Evolutionary conservation across 805 yeast genomes (phyloP).

Genomic region (Yarrowia osloensis): DNA sequence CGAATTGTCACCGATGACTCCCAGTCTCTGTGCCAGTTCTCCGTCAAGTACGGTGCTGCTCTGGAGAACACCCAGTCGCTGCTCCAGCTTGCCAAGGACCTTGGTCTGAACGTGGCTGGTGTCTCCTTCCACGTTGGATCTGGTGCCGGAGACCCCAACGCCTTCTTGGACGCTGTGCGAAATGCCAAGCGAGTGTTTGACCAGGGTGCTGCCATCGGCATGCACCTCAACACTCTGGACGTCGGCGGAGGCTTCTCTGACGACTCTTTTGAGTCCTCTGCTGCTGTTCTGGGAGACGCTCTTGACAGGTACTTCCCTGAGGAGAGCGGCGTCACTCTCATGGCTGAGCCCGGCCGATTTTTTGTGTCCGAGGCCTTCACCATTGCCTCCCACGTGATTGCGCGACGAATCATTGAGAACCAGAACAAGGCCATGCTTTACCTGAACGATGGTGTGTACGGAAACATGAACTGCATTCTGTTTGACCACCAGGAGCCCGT

Average conservation of each 20-base stretch:
- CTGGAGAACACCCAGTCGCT: slow-evolving; percentile 55
- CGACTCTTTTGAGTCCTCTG: slow-evolving; percentile 58
- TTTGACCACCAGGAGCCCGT: slow-evolving; percentile 86
- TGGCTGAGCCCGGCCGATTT: slow-evolving; percentile 95
- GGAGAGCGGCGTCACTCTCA: slow-evolving; percentile 49
- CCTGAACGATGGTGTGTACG: slow-evolving; percentile 93
- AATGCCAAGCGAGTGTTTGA: slow-evolving; percentile 74
- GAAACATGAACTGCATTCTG: slow-evolving; percentile 89
- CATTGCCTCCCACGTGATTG: slow-evolving; percentile 79
- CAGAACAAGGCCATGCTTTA: slow-evolving; percentile 66
- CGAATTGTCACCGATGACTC: slow-evolving; percentile 90
- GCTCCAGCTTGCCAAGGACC: slow-evolving; percentile 59
- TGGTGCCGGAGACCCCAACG: slow-evolving; percentile 74
- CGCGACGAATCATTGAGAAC: slow-evolving; percentile 58
- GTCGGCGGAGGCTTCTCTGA: slow-evolving; percentile 91
- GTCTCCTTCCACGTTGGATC: slow-evolving; percentile 96
- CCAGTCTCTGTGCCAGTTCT: slow-evolving; percentile 78
- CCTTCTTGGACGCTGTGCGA: slow-evolving; percentile 67
- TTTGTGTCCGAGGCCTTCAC: slow-evolving; percentile 85
- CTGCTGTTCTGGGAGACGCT: slow-evolving; percentile 57
- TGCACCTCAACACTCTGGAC: slow-evolving; percentile 61
- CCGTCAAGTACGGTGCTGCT: slow-evolving; percentile 87
- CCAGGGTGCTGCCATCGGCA: slow-evolving; percentile 52
- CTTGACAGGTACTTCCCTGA: slow-evolving; percentile 63
- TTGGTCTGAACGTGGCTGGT: slow-evolving; percentile 71